These are phyloP conservation scores for Lipomyces japonicus DNA, from an alignment of 805 yeast species.

Conservation along the genomic window DNA sequence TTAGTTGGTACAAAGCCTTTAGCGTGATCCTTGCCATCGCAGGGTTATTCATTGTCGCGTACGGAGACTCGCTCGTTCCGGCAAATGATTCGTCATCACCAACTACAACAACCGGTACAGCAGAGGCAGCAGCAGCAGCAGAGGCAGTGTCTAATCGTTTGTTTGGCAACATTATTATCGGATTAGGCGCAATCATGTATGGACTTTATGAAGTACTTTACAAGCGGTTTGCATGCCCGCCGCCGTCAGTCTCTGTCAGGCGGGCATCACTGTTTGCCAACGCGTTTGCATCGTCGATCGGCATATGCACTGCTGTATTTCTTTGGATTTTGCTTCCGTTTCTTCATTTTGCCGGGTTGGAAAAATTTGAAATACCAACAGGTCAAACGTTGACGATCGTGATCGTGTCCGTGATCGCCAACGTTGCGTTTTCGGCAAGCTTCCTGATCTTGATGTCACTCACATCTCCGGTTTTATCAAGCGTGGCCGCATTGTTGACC, in stretches of 20 bases:
- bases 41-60: slow-evolving; percentile 79
- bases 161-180: slow-evolving; percentile 68
- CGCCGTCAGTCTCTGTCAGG: slow-evolving; percentile 56
- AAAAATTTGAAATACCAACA: slow-evolving; percentile 53
- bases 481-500: slow-evolving; percentile 64
- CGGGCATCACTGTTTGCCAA: slow-evolving; percentile 80
- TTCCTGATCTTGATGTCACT: slow-evolving; percentile 76
- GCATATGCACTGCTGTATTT: slow-evolving; percentile 50
- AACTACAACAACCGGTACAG: slow-evolving; percentile 5
- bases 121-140: slow-evolving; percentile 30
- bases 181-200: slow-evolving; percentile 47
- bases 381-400: slow-evolving; percentile 46
- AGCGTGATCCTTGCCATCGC: slow-evolving; percentile 68
- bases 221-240: slow-evolving; percentile 72
- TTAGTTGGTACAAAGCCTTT: slow-evolving; percentile 57
- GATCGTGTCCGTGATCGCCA: slow-evolving; percentile 53
- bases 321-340: slow-evolving; percentile 49
- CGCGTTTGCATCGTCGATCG: slow-evolving; percentile 66
- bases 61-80: slow-evolving; percentile 34
- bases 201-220: slow-evolving; percentile 73
- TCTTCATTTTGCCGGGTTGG: slow-evolving; percentile 53
- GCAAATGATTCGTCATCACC: slow-evolving; percentile 34
- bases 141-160: slow-evolving; percentile 23
- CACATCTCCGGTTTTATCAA: slow-evolving; percentile 77
- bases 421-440: slow-evolving; percentile 64